phyloP scores from a whole-genome alignment of 1,139 yeast genomes.

The Suhomyces bribrorum region DNA sequence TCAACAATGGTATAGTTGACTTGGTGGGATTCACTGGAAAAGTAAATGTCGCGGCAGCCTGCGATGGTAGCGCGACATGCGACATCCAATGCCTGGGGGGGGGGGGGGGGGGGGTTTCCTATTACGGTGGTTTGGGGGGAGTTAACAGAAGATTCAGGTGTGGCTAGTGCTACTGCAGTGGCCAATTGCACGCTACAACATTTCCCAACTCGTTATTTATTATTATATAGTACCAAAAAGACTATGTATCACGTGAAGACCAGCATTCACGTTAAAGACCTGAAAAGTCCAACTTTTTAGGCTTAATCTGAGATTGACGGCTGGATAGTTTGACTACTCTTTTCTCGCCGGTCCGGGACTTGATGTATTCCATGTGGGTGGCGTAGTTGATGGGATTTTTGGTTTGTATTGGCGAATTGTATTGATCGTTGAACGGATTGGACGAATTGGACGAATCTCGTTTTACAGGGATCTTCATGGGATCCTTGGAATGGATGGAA shows the following conservation, averaged over 20 bases:
- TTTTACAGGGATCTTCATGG: background rate
- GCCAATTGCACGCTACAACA: no score
- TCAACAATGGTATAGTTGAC: no score
- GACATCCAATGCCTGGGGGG: no score
- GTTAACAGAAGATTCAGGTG: no score
- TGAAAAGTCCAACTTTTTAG: conserved; percentile 42
- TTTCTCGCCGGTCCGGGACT: conserved; percentile 41
- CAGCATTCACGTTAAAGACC: conserved; percentile 12
- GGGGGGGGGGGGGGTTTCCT: no score
- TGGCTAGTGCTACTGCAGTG: no score
- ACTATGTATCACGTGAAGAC: conserved; percentile 6
- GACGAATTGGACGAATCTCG: background rate
- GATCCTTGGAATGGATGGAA: background rate
- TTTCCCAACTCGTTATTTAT: background rate
- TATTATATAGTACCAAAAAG: no score
- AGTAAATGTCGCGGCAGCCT: no score
- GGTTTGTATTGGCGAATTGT: conserved; percentile 6
- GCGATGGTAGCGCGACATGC: no score
- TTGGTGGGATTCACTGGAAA: no score
- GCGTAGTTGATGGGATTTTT: conserved; percentile 27
- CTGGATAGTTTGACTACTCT: conserved; percentile 35
- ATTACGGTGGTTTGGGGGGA: background rate
- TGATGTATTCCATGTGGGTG: conserved; percentile 43
- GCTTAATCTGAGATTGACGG: conserved; percentile 40
- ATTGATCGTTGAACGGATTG: conserved; percentile 12